Percentiles rank a stretch among this genome's conserved stretches.
These are phyloP conservation scores for Lathyrus aphaca DNA, from an alignment of 306 rosid genomes.

Conservation along the genomic window DNA sequence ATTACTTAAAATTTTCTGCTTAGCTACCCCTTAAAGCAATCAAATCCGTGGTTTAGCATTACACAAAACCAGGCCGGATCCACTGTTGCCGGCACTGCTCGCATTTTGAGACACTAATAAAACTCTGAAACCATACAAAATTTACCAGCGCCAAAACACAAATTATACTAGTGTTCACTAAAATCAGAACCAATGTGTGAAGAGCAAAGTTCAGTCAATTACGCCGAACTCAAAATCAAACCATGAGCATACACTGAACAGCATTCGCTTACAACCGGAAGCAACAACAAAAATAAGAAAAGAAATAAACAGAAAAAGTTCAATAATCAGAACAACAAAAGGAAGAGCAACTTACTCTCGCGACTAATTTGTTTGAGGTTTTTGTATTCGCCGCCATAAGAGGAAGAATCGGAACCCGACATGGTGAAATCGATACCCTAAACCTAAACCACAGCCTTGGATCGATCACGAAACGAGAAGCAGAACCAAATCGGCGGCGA, in stretches of 20 bases:
- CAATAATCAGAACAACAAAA: neutral
- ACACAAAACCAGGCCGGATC: neutral
- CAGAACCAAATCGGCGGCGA: constrained; percentile 37
- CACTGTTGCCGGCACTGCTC: neutral
- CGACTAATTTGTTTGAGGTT: constrained; percentile 50
- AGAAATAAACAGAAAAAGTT: neutral
- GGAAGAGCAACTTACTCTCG: constrained; percentile 36
- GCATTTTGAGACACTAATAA: constrained; percentile 24
- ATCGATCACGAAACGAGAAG: constrained; percentile 35
- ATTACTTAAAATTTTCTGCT: neutral
- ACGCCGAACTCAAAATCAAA: neutral
- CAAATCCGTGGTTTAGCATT: constrained; percentile 16
- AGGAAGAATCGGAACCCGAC: constrained; percentile 52
- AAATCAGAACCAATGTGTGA: constrained; percentile 32
- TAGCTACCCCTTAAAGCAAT: constrained; percentile 12
- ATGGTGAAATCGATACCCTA: constrained; percentile 21
- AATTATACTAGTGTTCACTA: constrained; percentile 6
- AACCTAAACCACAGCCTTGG: constrained; percentile 33
- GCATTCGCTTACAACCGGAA: constrained; percentile 16
- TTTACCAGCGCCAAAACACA: constrained; percentile 12
- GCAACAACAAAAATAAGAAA: neutral
- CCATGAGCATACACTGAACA: neutral
- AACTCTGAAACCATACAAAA: constrained; percentile 37
- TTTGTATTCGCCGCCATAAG: constrained; percentile 42
- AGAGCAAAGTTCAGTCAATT: constrained; percentile 4